phyloP scores from a whole-genome alignment of 2,329 filamentous ascomycete species.

The Colletotrichum euphorbiae region DNA sequence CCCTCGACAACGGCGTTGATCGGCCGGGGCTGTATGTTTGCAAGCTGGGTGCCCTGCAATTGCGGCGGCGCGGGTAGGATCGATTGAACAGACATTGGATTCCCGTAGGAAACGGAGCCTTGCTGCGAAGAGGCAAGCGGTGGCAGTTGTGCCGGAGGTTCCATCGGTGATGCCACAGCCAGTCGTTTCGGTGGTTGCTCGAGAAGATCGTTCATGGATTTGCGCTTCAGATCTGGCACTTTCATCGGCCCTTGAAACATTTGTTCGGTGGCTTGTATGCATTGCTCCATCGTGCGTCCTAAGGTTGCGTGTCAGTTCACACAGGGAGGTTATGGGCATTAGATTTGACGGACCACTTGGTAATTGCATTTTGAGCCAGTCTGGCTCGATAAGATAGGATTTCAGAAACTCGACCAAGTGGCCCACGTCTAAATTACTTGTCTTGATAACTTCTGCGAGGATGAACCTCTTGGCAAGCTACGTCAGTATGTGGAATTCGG shows the following conservation, averaged over 20 bases:
- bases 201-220: conserved; percentile 49
- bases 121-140: conserved; percentile 25
- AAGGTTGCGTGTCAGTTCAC: conserved; percentile 11
- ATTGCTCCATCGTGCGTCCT: conserved; percentile 63
- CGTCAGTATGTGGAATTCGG: conserved; percentile 16
- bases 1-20: background rate
- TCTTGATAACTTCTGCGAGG: conserved; percentile 69
- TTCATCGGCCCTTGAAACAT: conserved; percentile 52
- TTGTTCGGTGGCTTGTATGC: conserved; percentile 54
- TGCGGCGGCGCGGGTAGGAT: conserved; percentile 27
- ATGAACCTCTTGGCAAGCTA: conserved; percentile 62
- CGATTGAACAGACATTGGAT: conserved; percentile 23
- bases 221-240: conserved; percentile 50
- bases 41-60: conserved; percentile 32
- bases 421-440: conserved; percentile 61
- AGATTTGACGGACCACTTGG: conserved; percentile 55
- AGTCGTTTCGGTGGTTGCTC: conserved; percentile 50
- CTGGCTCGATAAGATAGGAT: conserved; percentile 49
- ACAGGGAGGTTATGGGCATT: conserved; percentile 8
- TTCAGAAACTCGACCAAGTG: conserved; percentile 61
- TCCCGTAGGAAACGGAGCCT: conserved; percentile 14
- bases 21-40: conserved; percentile 41
- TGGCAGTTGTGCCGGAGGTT: conserved; percentile 28
- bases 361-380: conserved; percentile 62
- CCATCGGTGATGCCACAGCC: conserved; percentile 37